phyloP scores from a whole-genome alignment of 2,329 filamentous ascomycete species.

The Alternaria sp. region DNA sequence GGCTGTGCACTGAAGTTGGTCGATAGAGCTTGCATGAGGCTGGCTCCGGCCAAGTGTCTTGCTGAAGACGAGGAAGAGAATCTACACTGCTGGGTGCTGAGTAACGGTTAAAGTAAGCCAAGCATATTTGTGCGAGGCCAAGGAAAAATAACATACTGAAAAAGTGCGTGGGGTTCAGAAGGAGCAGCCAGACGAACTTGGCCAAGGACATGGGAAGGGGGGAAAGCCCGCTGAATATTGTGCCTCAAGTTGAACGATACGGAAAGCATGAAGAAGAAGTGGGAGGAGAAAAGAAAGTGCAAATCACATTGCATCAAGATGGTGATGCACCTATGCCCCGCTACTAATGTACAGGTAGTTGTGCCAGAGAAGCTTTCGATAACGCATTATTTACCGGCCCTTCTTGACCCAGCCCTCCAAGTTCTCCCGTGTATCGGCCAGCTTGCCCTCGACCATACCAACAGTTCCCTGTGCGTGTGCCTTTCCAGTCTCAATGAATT shows the following conservation, averaged over 20 bases:
- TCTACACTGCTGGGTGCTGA: no score
- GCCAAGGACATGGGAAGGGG: no score
- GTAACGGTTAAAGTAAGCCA: no score
- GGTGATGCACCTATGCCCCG: constrained; percentile 12
- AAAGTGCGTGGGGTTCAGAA: no score
- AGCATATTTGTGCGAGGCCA: no score
- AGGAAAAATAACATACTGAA: no score
- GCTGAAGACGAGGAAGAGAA: no score
- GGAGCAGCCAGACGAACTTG: background rate
- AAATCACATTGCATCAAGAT: constrained; percentile 11
- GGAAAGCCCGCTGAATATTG: background rate
- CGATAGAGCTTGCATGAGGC: no score
- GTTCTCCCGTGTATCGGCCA: constrained; percentile 75
- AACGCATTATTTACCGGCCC: constrained; percentile 68
- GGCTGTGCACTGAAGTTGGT: no score
- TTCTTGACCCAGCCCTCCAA: constrained; percentile 92
- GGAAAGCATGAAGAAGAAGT: background rate
- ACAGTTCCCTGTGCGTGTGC: constrained; percentile 76
- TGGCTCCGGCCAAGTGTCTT: no score
- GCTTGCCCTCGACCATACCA: constrained; percentile 80
- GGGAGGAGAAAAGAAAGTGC: constrained; percentile 1
- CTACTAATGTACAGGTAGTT: constrained; percentile 28
- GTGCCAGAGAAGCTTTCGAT: constrained; percentile 15
- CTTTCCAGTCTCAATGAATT: constrained; percentile 76
- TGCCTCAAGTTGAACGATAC: background rate